phyloP scores from a whole-genome alignment of 306 rosid genomes.

The Adenanthera pavonina region DNA sequence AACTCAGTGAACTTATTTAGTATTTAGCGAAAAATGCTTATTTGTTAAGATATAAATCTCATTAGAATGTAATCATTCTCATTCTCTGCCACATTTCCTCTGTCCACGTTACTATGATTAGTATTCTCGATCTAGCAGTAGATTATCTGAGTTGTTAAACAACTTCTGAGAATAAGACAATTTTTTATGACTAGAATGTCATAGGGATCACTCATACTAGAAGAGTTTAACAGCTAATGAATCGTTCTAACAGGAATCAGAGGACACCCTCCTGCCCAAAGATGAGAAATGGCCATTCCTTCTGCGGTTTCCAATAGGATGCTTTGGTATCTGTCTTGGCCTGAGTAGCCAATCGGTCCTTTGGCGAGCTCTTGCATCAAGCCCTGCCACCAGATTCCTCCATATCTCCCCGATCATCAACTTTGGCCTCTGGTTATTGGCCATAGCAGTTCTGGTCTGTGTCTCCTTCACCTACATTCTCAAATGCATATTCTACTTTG shows the following conservation, averaged over 20 bases:
- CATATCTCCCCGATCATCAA: conserved; percentile 59
- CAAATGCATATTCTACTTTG: conserved; percentile 84
- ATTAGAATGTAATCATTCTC: no score
- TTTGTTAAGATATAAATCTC: no score
- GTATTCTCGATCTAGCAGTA: not conserved
- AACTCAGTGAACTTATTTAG: no score
- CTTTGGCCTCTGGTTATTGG: conserved; percentile 67
- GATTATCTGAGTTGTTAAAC: not conserved
- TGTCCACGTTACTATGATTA: not conserved
- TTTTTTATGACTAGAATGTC: not conserved
- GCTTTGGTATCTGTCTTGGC: conserved; percentile 88
- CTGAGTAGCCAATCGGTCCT: conserved; percentile 83
- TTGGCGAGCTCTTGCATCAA: conserved; percentile 79
- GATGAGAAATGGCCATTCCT: conserved; percentile 90
- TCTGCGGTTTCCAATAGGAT: conserved; percentile 80
- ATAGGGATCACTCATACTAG: not conserved
- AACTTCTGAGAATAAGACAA: not conserved
- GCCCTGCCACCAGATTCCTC: conserved; percentile 76
- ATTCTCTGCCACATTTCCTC: not conserved
- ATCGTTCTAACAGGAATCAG: conserved; percentile 58
- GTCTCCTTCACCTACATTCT: conserved; percentile 69
- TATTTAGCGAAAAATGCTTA: no score
- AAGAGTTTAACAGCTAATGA: not conserved
- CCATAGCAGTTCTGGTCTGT: conserved; percentile 48
- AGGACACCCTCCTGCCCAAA: conserved; percentile 89